Evolutionary conservation across 1,284 basidiomycete species (phyloP), one percentile per base, ranked within the genome.

Genomic region (Fomitiporia mediterranea): DNA sequence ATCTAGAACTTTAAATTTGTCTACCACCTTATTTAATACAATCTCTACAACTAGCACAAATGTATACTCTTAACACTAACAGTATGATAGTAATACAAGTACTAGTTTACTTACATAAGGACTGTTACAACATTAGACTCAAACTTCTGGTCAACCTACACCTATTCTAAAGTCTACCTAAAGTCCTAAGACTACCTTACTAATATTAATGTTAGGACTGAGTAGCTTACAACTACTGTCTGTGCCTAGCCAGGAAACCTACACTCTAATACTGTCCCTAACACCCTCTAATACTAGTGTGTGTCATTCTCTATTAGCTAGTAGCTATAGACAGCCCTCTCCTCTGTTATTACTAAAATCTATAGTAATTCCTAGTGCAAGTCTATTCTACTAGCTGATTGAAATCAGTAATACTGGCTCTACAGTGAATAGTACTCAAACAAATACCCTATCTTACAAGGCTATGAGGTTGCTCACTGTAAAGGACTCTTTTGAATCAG

Each of bases 31-130:
- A n/a, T n/a, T n/a, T n/a, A n/a, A n/a, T 17, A 37, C 32, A 19
- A 37, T 17, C 6, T 35, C 48, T 6, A 23, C 44, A 28, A 8
- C 25, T 9, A n/a, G n/a, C n/a, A 13, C 44, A 17, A 49, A 19
- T 19, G 38, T 27, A 13, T 42, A 42, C 28, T 27, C 38, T 5
- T 51, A 17, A 35, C 48, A 40, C 28, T 8, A 28, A 28, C 51
- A 49, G 4, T 52, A 51, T 34, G 57, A 55, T 39, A 55, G 57
- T 23, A 49, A 55, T 6, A 47, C 40, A n/a, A 55, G 47, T 48
- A 23, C 37, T 13, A 48, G 53, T 13, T 42, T 27, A 4, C 28
- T 27, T 23, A 23, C 42, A 7, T 28, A 25, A 15, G 17, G 52
- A 35, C 25, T 44, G 8, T 43, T 47, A 17, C 21, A 38, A 28